Percentiles rank a stretch among this genome's conserved stretches.
These are phyloP conservation scores for Alisma plantagoaquatica DNA, from an alignment of 106 monocot species.

Conservation along the genomic window DNA sequence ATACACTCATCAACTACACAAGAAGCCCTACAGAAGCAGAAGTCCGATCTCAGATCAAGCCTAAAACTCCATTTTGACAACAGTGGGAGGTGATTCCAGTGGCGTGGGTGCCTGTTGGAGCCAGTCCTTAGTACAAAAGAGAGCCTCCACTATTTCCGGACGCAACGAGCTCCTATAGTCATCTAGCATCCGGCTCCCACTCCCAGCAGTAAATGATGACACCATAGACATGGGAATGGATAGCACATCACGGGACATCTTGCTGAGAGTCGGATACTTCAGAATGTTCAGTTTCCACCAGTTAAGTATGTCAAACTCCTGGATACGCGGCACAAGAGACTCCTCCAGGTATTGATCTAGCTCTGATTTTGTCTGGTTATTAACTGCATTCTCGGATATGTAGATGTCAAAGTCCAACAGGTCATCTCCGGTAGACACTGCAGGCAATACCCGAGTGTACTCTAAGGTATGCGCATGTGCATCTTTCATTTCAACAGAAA, in stretches of 20 bases:
- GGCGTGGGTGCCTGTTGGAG: constrained; percentile 52
- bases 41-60: too few species aligned
- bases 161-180: constrained; percentile 73
- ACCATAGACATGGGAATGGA: constrained; percentile 75
- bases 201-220: constrained; percentile 36
- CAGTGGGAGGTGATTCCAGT: constrained; percentile 28
- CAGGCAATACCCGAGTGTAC: constrained; percentile 1
- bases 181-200: constrained; percentile 56
- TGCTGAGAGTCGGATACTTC: constrained; percentile 77
- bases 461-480: too few species aligned
- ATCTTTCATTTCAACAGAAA: constrained; percentile 2
- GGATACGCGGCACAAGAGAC: constrained; percentile 54
- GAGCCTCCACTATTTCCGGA: constrained; percentile 73
- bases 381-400: constrained; percentile 52
- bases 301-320: constrained; percentile 71
- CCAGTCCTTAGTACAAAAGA: constrained; percentile 88
- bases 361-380: constrained; percentile 56
- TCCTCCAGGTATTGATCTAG: constrained; percentile 92
- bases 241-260: constrained; percentile 79
- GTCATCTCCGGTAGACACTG: constrained; percentile 20
- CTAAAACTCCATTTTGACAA: constrained; percentile 58
- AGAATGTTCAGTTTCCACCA: constrained; percentile 92
- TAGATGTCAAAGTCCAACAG: constrained; percentile 84
- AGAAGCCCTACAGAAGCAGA: background rate
- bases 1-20: too few species aligned